These are phyloP conservation scores for Scheffersomyces insectosa DNA, from an alignment of 1,139 yeast genomes.

Conservation along the genomic window DNA sequence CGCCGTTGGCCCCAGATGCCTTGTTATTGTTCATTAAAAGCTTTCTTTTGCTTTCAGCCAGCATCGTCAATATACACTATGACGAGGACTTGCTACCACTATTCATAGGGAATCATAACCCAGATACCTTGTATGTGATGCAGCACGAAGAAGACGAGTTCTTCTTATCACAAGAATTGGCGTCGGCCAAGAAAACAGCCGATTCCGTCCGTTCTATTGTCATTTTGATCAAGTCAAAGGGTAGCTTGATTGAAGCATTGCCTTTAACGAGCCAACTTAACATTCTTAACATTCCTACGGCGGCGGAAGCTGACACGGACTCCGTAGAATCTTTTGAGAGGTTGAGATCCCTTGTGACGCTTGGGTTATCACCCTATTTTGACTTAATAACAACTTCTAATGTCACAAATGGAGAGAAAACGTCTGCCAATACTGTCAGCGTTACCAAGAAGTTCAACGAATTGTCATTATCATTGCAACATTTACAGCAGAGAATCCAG, in stretches of 20 bases:
- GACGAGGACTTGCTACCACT: constrained; percentile 1
- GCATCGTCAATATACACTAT: background rate
- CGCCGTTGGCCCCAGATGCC: background rate
- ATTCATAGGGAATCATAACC: constrained; percentile 18
- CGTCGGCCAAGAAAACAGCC: constrained; percentile 4
- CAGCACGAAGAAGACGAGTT: constrained; percentile 16
- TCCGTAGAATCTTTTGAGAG: constrained; percentile 48
- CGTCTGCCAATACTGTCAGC: constrained; percentile 27
- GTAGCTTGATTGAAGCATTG: constrained; percentile 22
- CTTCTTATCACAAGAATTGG: constrained; percentile 2
- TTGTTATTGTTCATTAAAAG: background rate
- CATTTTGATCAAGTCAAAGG: constrained; percentile 49
- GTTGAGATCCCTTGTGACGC: constrained; percentile 57
- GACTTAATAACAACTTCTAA: constrained; percentile 21
- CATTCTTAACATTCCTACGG: constrained; percentile 29
- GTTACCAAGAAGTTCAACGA: constrained; percentile 66
- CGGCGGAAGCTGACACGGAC: constrained; percentile 17
- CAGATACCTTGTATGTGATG: constrained; percentile 23
- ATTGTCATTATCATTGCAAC: constrained; percentile 64
- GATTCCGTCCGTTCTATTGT: constrained; percentile 14
- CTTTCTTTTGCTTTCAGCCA: background rate
- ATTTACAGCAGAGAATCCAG: constrained; percentile 67
- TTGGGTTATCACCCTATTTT: constrained; percentile 42
- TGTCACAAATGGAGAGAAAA: background rate
- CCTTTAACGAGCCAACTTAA: constrained; percentile 46